Conservation (phyloP, 257 asterid genomes). For the Thymus mandschuricus region DNA sequence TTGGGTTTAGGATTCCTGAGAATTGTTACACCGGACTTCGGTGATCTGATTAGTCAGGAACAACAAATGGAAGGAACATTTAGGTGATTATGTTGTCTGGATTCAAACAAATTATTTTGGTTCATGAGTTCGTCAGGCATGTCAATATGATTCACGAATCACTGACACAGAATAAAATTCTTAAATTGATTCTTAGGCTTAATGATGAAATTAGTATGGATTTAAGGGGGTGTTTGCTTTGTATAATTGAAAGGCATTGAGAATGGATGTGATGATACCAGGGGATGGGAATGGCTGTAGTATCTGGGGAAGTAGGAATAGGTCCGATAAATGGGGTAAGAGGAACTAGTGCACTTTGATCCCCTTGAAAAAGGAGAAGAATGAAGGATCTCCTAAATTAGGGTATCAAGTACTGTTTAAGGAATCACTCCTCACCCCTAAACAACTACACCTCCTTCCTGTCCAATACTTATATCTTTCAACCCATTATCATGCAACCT, state of each 20-base stretch:
- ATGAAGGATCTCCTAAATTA: neutral
- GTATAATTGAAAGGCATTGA: neutral
- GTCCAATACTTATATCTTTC: neutral
- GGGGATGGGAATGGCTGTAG: neutral
- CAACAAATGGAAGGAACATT: constrained; percentile 98
- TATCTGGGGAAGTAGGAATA: neutral
- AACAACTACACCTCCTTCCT: neutral
- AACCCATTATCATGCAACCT: neutral
- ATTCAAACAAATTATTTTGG: neutral
- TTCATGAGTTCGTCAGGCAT: constrained; percentile 10
- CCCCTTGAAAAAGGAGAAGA: neutral
- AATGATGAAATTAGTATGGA: constrained; percentile 5
- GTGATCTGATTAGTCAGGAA: constrained; percentile 82
- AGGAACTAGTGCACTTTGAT: neutral
- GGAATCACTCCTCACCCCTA: neutral
- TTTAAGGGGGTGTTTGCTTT: neutral
- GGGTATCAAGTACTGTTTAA: neutral
- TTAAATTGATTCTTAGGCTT: constrained; percentile 4
- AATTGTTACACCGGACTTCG: constrained; percentile 92
- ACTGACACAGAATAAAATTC: constrained; percentile 1
- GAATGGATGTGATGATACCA: neutral
- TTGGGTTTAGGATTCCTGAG: constrained; percentile 94
- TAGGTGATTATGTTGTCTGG: constrained; percentile 56
- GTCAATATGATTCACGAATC: neutral
- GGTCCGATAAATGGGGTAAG: neutral